phyloP scores from a whole-genome alignment of 2,329 filamentous ascomycete genomes.

The Pyrenophora teres region DNA sequence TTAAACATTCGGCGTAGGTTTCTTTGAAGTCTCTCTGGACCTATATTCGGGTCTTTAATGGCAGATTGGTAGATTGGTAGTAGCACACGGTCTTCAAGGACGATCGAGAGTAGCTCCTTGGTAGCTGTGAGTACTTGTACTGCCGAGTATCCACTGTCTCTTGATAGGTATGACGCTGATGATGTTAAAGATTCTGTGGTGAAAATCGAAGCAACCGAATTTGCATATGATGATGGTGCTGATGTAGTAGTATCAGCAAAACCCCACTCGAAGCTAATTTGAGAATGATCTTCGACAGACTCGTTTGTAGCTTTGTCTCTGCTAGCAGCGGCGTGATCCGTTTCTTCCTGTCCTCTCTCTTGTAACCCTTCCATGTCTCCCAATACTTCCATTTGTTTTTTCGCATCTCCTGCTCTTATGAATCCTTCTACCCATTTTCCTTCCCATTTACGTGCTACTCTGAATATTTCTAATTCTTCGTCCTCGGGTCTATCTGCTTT shows the following conservation, averaged over 20 bases:
- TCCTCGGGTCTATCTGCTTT: no score
- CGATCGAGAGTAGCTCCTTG: slow-evolving; percentile 4
- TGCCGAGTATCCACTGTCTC: slow-evolving; percentile 10
- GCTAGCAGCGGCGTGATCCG: neutral
- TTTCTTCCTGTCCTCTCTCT: no score
- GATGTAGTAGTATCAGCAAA: neutral
- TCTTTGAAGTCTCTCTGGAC: slow-evolving; percentile 2
- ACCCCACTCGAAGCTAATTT: no score
- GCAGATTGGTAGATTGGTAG: slow-evolving; percentile 5
- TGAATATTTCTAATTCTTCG: no score
- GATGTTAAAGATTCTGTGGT: slow-evolving; percentile 2
- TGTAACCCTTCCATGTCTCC: no score
- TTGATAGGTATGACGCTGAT: slow-evolving; percentile 5
- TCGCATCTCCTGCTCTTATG: no score
- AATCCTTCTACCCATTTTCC: no score
- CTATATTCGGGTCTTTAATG: slow-evolving; percentile 3
- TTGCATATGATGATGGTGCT: neutral
- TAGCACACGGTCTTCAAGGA: slow-evolving; percentile 6
- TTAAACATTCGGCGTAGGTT: slow-evolving; percentile 11
- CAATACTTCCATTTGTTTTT: no score
- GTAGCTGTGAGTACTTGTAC: slow-evolving; percentile 13
- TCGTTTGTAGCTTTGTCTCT: neutral
- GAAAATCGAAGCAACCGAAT: slow-evolving; percentile 2
- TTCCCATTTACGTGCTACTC: no score
- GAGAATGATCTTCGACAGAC: neutral